These are phyloP conservation scores for Herpetomonas samuelpessoai DNA, from an alignment of 208 protist species.

Conservation along the genomic window DNA sequence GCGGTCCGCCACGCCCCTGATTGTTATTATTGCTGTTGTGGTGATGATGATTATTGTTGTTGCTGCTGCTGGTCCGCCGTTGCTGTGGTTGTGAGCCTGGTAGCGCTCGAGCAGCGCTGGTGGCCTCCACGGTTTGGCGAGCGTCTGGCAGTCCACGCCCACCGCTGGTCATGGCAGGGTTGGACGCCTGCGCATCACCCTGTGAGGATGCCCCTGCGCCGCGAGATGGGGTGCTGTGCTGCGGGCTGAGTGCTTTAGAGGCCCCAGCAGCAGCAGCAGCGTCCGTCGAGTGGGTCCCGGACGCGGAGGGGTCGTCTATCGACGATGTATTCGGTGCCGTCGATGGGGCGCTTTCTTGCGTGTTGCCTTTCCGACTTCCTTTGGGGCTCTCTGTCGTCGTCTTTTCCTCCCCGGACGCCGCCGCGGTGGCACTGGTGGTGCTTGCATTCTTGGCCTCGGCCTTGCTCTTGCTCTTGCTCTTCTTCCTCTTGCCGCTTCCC, in stretches of 20 bases:
- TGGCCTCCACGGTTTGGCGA: neutral
- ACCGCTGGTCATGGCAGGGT: neutral
- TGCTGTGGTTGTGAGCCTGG: conserved; percentile 1
- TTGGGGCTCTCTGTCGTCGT: neutral
- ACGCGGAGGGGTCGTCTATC: too few species aligned
- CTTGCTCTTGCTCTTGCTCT: conserved; percentile 5
- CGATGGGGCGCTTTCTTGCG: too few species aligned
- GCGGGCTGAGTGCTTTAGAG: neutral
- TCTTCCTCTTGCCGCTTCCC: conserved; percentile 1
- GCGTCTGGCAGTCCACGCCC: too few species aligned
- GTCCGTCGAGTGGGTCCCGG: too few species aligned
- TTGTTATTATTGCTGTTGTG: conserved; percentile 5
- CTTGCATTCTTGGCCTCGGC: neutral
- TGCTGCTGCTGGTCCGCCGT: conserved; percentile 10
- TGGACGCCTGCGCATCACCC: neutral
- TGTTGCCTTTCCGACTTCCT: too few species aligned
- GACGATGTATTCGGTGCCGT: neutral
- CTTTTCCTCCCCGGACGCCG: neutral
- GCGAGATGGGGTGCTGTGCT: neutral
- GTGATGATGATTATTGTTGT: neutral
- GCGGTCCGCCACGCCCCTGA: neutral
- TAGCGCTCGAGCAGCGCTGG: neutral
- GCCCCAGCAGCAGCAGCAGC: neutral
- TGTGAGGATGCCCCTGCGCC: too few species aligned
- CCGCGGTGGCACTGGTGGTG: neutral